Evolutionary conservation across 2,329 filamentous ascomycete species (phyloP), one percentile per base, ranked within the genome.

Genomic region (Neurospora sp.): DNA sequence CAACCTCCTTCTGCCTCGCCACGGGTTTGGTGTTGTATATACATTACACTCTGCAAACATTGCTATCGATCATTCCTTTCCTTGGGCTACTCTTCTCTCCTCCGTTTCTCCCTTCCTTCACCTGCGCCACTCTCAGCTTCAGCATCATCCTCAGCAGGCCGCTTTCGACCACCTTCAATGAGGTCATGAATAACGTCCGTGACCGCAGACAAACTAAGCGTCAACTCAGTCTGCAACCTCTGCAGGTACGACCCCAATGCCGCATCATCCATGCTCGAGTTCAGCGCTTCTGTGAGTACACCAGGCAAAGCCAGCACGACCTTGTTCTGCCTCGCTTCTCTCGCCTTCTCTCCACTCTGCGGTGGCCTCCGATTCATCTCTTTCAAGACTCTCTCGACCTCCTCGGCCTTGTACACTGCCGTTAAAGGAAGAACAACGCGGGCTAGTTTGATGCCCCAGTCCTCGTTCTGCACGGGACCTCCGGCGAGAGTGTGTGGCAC

Each of bases 401-500:
- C 76, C 72, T 91, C 88, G 0, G 94, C 95, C 39, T 86, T 84
- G 7, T 89, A 81, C 2, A 97, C 81, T 3, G 97, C 66, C 5
- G 39, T 87, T 1, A 81, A 80, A 0, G 84, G 78, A 0, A 95
- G 93, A 7, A 97, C 85, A 0, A 91, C 89, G 39, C 88, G 87
- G 0, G 95, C 93, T 3, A 97, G 84, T 0, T 89, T 85, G n/a
- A 97, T 85, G 0, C 96, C 96, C 76, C 99, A 99, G 74, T 93
- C 89, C 66, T 88, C 83, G 69, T 93, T 89, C 70, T 87, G 81
- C 0, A 92, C 87, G 0, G 86, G 87, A 0, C 96, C 95, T 15
- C 90, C 86, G 0, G 87, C 84, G 43, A 97, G 86, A 73, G 90
- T 94, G 80, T 98, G 98, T 0, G 96, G 83, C 93, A 98, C 97